phyloP scores from a whole-genome alignment of 2,329 filamentous ascomycete species.

The Penicillium sp. region DNA sequence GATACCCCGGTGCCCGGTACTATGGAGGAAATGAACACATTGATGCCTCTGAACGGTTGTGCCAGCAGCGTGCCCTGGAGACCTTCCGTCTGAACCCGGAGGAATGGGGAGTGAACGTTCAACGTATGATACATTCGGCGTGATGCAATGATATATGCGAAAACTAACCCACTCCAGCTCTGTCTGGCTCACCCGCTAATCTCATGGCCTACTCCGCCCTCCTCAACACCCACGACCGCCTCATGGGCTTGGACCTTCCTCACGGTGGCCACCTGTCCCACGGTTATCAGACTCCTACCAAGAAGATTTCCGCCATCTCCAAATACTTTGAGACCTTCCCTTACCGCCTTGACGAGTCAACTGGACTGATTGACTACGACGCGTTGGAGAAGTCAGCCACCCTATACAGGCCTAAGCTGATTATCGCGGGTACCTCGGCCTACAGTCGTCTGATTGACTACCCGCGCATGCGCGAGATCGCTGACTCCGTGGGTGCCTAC shows the following conservation, averaged over 20 bases:
- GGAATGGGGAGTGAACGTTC: conserved; percentile 96
- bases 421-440: conserved; percentile 93
- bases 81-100: conserved; percentile 78
- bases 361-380: conserved; percentile 96
- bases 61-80: conserved; percentile 84
- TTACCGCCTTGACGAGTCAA: conserved; percentile 73
- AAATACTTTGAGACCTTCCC: conserved; percentile 99
- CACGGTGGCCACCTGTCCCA: conserved; percentile 94
- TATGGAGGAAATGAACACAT: conserved; percentile 98
- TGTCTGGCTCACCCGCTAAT: conserved; percentile 75
- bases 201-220: conserved; percentile 89
- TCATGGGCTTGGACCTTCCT: conserved; percentile 95
- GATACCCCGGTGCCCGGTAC: conserved; percentile 92
- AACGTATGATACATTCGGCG: conserved; percentile 55
- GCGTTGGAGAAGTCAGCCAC: conserved; percentile 83
- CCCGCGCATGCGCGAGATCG: conserved; percentile 90
- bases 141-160: conserved; percentile 6
- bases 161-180: conserved; percentile 50
- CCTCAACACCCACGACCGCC: conserved; percentile 88
- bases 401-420: conserved; percentile 92
- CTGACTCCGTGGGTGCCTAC: conserved; percentile 89
- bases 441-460: conserved; percentile 99
- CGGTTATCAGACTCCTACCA: conserved; percentile 92
- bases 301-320: conserved; percentile 96
- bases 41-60: conserved; percentile 82